phyloP scores from a whole-genome alignment of 2,329 filamentous ascomycete genomes.

The Simplicillium sp. region DNA sequence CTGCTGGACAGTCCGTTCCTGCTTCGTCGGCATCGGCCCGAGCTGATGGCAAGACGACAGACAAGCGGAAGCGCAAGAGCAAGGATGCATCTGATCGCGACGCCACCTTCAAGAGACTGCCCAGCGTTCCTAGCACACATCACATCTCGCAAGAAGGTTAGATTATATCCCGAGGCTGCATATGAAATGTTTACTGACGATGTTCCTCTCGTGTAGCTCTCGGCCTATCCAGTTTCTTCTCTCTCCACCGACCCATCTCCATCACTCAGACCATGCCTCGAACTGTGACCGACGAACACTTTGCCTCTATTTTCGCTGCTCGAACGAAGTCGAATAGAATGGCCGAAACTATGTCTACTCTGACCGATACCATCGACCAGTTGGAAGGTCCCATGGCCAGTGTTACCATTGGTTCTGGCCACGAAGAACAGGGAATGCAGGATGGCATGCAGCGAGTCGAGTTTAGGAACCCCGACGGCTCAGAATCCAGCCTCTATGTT shows the following conservation, averaged over 20 bases:
- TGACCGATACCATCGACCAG: conserved; percentile 49
- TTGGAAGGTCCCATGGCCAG: conserved; percentile 49
- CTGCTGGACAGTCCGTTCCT: conserved; percentile 39
- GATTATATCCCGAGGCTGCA: conserved; percentile 11
- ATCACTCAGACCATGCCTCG: conserved; percentile 73
- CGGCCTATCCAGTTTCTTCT: conserved; percentile 87
- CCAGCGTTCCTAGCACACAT: conserved; percentile 66
- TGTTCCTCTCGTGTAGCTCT: conserved; percentile 51
- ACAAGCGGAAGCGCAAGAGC: conserved; percentile 50
- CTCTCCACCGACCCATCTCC: conserved; percentile 87
- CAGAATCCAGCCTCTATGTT: conserved; percentile 49
- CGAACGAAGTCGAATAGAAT: conserved; percentile 41
- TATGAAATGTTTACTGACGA: conserved; percentile 7
- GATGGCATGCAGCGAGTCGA: conserved; percentile 41
- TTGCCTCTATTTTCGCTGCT: conserved; percentile 72
- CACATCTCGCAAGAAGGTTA: conserved; percentile 60
- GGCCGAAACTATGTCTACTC: conserved; percentile 56
- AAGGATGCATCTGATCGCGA: conserved; percentile 38
- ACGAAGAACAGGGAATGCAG: conserved; percentile 28
- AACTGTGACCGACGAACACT: conserved; percentile 61
- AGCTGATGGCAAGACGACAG: conserved; percentile 31
- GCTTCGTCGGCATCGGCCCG: conserved; percentile 32
- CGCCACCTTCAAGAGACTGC: conserved; percentile 47
- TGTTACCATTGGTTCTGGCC: conserved; percentile 35
- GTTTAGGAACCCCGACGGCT: conserved; percentile 46